These are phyloP conservation scores for Tetracladium setigerum DNA, from an alignment of 495 filamentous ascomycete genomes.

Conservation along the genomic window DNA sequence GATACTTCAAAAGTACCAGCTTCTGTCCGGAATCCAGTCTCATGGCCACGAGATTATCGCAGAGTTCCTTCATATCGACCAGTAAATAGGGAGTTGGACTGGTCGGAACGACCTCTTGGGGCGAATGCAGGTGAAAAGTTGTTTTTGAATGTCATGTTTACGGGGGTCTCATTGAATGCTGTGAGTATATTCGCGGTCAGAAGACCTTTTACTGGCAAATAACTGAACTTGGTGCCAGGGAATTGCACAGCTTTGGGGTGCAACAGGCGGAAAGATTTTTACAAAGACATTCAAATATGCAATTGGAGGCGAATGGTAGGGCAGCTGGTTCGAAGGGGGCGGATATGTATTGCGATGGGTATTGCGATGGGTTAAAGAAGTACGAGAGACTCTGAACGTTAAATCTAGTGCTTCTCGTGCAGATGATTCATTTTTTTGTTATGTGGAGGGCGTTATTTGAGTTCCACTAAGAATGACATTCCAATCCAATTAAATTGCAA, in stretches of 20 bases:
- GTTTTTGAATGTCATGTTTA: conserved; percentile 45
- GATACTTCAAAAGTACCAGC: background rate
- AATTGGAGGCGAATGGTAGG: conserved; percentile 28
- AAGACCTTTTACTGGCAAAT: too few relatives aligned
- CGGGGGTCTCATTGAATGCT: conserved; percentile 42
- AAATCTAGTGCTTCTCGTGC: too few relatives aligned
- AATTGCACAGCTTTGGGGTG: conserved; percentile 8
- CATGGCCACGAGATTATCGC: conserved; percentile 40
- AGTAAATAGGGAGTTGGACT: conserved; percentile 36
- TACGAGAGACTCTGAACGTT: too few relatives aligned
- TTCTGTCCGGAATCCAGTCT: conserved; percentile 17
- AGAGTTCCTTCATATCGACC: conserved; percentile 43
- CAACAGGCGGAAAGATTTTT: background rate
- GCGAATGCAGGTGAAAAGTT: conserved; percentile 31
- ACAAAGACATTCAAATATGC: conserved; percentile 15
- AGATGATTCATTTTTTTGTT: too few relatives aligned
- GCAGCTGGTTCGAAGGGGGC: conserved; percentile 19
- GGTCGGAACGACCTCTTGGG: conserved; percentile 32
- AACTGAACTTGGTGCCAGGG: conserved; percentile 1
- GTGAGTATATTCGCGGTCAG: conserved; percentile 29
- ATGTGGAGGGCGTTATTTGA: too few relatives aligned
- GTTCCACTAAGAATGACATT: too few relatives aligned
- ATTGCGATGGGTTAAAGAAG: too few relatives aligned
- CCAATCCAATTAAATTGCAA: too few relatives aligned
- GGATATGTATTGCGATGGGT: conserved; percentile 24